Conservation (phyloP, 495 filamentous ascomycete genomes). For the Bacidia gigantensis region DNA sequence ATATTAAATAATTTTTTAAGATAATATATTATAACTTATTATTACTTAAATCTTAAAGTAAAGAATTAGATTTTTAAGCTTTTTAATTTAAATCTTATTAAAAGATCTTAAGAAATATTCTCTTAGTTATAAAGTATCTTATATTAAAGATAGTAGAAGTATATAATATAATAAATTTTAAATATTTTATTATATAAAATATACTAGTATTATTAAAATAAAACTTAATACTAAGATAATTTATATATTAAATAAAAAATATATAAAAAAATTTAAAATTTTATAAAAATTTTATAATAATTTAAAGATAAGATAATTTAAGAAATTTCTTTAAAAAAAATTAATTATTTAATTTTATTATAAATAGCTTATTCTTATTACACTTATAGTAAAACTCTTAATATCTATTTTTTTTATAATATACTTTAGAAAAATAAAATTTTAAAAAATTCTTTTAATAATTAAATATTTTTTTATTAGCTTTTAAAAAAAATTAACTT, state of each 20-base stretch:
- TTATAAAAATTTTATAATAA: neutral
- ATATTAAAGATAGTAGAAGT: slow-evolving; percentile 2
- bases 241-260: neutral
- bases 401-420: neutral
- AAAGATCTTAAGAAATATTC: neutral
- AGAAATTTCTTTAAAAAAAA: neutral
- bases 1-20: too few relatives aligned
- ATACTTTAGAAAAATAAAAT: neutral
- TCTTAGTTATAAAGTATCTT: neutral
- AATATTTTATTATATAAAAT: neutral
- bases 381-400: slow-evolving; percentile 2
- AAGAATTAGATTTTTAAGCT: neutral
- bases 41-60: too few relatives aligned
- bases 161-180: neutral
- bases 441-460: neutral
- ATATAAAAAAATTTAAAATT: neutral
- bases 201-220: neutral
- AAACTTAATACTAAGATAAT: neutral
- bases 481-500: neutral
- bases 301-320: neutral
- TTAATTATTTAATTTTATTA: slow-evolving; percentile 1
- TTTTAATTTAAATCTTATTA: neutral
- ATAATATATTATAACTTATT: too few relatives aligned
- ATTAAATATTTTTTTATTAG: neutral
- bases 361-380: neutral